Conservation (phyloP, 192 early-diverging fungal species). For the Umbelopsis isabellina region DNA sequence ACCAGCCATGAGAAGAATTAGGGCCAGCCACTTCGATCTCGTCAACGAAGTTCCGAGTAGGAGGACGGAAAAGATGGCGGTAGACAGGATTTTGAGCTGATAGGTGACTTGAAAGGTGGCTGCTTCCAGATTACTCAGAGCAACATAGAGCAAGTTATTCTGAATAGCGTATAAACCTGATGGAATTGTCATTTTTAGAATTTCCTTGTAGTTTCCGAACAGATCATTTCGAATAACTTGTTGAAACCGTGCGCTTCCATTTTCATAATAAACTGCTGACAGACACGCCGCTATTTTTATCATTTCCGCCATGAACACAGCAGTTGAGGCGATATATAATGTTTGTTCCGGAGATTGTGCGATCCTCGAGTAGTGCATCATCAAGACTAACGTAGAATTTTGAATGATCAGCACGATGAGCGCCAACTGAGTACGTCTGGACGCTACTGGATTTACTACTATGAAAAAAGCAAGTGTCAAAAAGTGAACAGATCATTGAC, state of each 20-base stretch:
- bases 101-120: slow-evolving; percentile 87
- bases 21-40: slow-evolving; percentile 67
- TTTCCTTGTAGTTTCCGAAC: slow-evolving; percentile 33
- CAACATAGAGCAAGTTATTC: slow-evolving; percentile 82
- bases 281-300: slow-evolving; percentile 22
- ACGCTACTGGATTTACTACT: neutral
- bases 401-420: slow-evolving; percentile 60
- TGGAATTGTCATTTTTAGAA: slow-evolving; percentile 70
- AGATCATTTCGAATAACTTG: slow-evolving; percentile 43
- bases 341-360: slow-evolving; percentile 18
- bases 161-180: slow-evolving; percentile 76
- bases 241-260: slow-evolving; percentile 17
- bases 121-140: slow-evolving; percentile 73
- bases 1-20: slow-evolving; percentile 73
- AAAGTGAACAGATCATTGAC: neutral
- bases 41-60: slow-evolving; percentile 64
- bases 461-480: neutral
- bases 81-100: slow-evolving; percentile 85
- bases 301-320: slow-evolving; percentile 17
- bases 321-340: slow-evolving; percentile 59
- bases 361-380: slow-evolving; percentile 60
- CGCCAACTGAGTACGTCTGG: neutral
- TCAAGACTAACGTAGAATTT: slow-evolving; percentile 51
- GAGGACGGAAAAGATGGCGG: slow-evolving; percentile 76
- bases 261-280: neutral